Conservation (phyloP, 345 rosid species). For the Euclidium syriacum region DNA sequence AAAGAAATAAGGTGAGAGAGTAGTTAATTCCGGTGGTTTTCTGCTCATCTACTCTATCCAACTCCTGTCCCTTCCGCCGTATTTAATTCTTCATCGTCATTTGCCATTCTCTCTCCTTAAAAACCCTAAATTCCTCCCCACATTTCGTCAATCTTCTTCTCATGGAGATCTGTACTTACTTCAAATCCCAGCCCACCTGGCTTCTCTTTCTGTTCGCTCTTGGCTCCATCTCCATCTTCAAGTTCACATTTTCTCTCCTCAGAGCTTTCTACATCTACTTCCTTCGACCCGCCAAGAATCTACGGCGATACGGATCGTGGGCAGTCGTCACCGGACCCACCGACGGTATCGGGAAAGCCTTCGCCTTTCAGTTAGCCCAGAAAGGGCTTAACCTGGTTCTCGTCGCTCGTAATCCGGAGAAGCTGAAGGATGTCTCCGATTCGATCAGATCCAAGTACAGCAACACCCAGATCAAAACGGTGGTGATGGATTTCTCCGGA, state of each 20-base stretch:
- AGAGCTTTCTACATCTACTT: conserved; percentile 75
- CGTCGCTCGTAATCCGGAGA: conserved; percentile 73
- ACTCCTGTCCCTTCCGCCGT: conserved; percentile 8
- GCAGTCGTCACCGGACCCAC: conserved; percentile 91
- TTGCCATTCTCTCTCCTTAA: neutral
- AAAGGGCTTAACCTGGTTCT: conserved; percentile 76
- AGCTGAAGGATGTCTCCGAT: conserved; percentile 62
- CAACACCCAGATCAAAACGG: conserved; percentile 50
- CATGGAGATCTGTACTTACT: conserved; percentile 56
- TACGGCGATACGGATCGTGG: conserved; percentile 92
- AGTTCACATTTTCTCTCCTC: conserved; percentile 35
- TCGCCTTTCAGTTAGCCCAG: conserved; percentile 72
- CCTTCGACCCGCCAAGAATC: conserved; percentile 78
- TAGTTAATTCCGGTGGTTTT: conserved; percentile 54
- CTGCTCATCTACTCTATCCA: conserved; percentile 63
- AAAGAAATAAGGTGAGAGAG: neutral
- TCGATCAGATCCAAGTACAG: conserved; percentile 47
- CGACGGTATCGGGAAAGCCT: conserved; percentile 89
- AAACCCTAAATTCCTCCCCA: neutral
- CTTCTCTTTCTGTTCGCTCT: conserved; percentile 42
- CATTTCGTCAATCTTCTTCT: conserved; percentile 10
- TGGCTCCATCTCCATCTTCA: conserved; percentile 58
- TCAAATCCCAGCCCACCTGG: conserved; percentile 70
- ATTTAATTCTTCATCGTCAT: neutral
- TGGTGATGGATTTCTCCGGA: conserved; percentile 79